phyloP scores from a whole-genome alignment of 495 filamentous ascomycete species.

The Trichoderma orchidacearum region DNA sequence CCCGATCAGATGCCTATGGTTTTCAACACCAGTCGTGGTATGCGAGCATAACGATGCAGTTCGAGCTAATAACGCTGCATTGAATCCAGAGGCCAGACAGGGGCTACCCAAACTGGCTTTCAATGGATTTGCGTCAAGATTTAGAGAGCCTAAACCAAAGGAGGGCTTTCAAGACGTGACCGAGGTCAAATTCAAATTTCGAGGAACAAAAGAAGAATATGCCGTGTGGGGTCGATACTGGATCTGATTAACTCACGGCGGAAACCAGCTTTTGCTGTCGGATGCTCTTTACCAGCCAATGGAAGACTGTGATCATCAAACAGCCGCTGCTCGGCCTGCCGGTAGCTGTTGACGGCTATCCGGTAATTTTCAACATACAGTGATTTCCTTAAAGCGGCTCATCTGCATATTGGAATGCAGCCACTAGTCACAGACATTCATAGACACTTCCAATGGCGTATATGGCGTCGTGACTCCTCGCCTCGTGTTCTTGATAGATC shows the following conservation, averaged over 20 bases:
- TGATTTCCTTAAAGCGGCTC: too few species aligned
- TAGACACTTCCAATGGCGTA: too few species aligned
- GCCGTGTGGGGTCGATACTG: constrained; percentile 62
- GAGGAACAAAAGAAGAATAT: constrained; percentile 36
- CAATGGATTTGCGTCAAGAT: constrained; percentile 52
- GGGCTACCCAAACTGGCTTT: constrained; percentile 73
- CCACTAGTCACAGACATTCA: too few species aligned
- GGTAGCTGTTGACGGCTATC: too few species aligned
- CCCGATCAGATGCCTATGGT: constrained; percentile 76
- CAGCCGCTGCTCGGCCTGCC: too few species aligned
- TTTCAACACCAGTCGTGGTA: constrained; percentile 55
- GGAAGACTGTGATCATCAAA: too few species aligned
- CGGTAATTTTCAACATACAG: too few species aligned
- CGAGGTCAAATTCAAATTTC: constrained; percentile 47
- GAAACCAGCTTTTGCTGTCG: too few species aligned
- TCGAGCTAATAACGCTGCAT: constrained; percentile 53
- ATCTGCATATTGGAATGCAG: too few species aligned
- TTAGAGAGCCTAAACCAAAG: constrained; percentile 50
- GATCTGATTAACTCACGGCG: constrained; percentile 28
- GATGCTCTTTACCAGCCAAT: too few species aligned
- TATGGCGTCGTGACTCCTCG: too few species aligned
- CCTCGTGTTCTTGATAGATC: too few species aligned
- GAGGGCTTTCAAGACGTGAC: constrained; percentile 82
- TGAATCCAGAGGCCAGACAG: constrained; percentile 72
- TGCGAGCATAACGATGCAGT: constrained; percentile 88